phyloP scores from a whole-genome alignment of 1,284 basidiomycete species.

The Leccinum pallidistipes region DNA sequence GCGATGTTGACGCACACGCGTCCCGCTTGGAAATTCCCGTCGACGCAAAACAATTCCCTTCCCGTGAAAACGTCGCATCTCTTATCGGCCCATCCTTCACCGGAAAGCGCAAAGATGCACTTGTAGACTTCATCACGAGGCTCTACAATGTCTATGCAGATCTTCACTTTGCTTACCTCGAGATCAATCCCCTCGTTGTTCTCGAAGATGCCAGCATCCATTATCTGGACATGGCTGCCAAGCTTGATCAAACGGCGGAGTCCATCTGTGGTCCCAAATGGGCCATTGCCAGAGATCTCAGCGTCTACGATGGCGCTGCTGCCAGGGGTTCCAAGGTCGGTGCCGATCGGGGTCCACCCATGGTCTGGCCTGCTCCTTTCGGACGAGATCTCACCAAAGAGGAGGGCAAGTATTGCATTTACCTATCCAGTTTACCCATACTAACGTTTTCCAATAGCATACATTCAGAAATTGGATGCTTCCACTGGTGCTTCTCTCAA shows the following conservation, averaged over 20 bases:
- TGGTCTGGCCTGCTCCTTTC: slow-evolving; percentile 98
- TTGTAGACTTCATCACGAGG: slow-evolving; percentile 92
- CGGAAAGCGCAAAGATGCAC: slow-evolving; percentile 79
- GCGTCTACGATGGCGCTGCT: slow-evolving; percentile 63
- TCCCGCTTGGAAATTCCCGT: slow-evolving; percentile 89
- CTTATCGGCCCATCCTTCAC: slow-evolving; percentile 74
- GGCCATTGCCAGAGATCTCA: slow-evolving; percentile 93
- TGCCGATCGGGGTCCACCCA: slow-evolving; percentile 94
- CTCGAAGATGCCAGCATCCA: slow-evolving; percentile 87
- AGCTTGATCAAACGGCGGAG: slow-evolving; percentile 98
- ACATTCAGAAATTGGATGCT: slow-evolving; percentile 97
- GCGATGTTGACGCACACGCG: slow-evolving; percentile 98
- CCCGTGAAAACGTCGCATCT: slow-evolving; percentile 77
- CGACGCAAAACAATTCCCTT: slow-evolving; percentile 69
- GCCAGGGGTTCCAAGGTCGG: slow-evolving; percentile 50
- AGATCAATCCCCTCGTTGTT: slow-evolving; percentile 98
- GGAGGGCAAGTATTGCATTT: slow-evolving; percentile 46
- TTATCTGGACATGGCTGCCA: slow-evolving; percentile 99
- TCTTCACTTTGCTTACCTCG: slow-evolving; percentile 97
- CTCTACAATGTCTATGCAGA: slow-evolving; percentile 98
- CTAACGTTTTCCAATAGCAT: slow-evolving; percentile 49
- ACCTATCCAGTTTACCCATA: not conserved
- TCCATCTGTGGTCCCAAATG: slow-evolving; percentile 98
- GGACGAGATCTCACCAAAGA: slow-evolving; percentile 98
- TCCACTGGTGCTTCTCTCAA: slow-evolving; percentile 98